phyloP scores from a whole-genome alignment of 1,284 basidiomycete species.

The Pseudozyma tsukubaensis region DNA sequence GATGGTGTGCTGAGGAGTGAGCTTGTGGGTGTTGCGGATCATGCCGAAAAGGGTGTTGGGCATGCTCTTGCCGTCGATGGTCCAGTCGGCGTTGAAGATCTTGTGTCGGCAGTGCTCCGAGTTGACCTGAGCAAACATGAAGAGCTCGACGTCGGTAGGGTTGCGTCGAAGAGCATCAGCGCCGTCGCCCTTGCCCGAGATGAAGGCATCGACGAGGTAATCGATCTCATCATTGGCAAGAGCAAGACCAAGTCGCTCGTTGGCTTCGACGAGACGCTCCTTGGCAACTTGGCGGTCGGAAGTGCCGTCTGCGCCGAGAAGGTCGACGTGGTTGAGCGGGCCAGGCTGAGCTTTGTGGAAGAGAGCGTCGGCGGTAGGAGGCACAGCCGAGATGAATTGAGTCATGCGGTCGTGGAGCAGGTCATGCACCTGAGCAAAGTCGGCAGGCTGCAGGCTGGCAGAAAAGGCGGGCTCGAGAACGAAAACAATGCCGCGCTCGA shows the following conservation, averaged over 20 bases:
- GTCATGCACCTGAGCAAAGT: constrained; percentile 41
- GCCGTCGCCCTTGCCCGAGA: constrained; percentile 72
- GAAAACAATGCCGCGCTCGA: constrained; percentile 86
- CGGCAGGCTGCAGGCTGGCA: constrained; percentile 39
- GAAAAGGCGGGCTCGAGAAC: constrained; percentile 74
- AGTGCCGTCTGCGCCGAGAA: constrained; percentile 68
- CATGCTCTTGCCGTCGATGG: constrained; percentile 79
- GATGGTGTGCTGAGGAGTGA: constrained; percentile 78
- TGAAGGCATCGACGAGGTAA: constrained; percentile 90
- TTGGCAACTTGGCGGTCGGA: constrained; percentile 59
- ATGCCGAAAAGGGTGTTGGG: constrained; percentile 91
- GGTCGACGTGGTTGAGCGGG: constrained; percentile 78
- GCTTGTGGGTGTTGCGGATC: constrained; percentile 95
- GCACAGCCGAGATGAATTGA: constrained; percentile 75
- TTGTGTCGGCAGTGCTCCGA: constrained; percentile 99
- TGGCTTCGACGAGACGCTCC: constrained; percentile 77
- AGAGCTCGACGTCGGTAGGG: constrained; percentile 91
- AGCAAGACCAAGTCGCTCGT: constrained; percentile 87
- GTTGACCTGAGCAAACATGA: constrained; percentile 99
- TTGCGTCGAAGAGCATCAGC: constrained; percentile 60
- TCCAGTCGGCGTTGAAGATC: constrained; percentile 99
- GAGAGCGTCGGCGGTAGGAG: constrained; percentile 74
- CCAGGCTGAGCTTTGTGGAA: constrained; percentile 80
- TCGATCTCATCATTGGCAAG: constrained; percentile 89
- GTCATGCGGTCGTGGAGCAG: constrained; percentile 88